Conservation (phyloP, 2,329 filamentous ascomycete genomes). For the Aspergillus quadrilineatus region DNA sequence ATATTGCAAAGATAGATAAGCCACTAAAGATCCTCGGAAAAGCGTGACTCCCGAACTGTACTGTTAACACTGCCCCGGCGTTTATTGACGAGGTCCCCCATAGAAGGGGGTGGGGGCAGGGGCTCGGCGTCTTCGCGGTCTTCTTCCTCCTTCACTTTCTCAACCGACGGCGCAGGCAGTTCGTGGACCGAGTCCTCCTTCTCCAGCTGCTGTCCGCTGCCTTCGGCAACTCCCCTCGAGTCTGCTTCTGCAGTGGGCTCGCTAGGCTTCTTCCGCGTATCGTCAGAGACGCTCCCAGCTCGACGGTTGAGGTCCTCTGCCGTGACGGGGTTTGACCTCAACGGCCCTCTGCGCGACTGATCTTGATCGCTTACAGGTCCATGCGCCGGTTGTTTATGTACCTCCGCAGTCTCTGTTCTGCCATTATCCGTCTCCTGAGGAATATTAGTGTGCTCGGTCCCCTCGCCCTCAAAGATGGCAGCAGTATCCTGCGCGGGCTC, state of each 20-base stretch:
- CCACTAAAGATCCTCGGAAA: slow-evolving; percentile 38
- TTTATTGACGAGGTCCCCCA: slow-evolving; percentile 20
- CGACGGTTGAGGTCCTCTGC: slow-evolving; percentile 22
- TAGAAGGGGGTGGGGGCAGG: slow-evolving; percentile 28
- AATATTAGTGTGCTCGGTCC: neutral
- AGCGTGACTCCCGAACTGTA: slow-evolving; percentile 35
- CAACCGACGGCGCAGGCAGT: slow-evolving; percentile 15
- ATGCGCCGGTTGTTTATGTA: neutral
- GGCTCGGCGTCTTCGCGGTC: slow-evolving; percentile 32
- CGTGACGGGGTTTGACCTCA: slow-evolving; percentile 34
- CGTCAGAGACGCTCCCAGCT: slow-evolving; percentile 17
- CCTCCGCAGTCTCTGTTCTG: neutral
- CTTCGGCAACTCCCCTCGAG: slow-evolving; percentile 16
- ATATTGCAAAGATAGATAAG: neutral
- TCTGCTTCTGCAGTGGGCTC: slow-evolving; percentile 14
- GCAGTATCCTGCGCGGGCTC: neutral
- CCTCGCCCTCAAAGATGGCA: neutral
- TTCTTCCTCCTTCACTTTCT: slow-evolving; percentile 23
- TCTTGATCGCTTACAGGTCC: slow-evolving; percentile 4
- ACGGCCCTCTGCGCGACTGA: slow-evolving; percentile 25
- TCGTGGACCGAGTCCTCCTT: slow-evolving; percentile 14
- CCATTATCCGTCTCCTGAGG: neutral
- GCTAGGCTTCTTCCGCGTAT: slow-evolving; percentile 19
- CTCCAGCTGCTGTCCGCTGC: slow-evolving; percentile 23
- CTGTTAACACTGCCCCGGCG: slow-evolving; percentile 16